Conservation (phyloP, 1,284 basidiomycete species). For the Ustilago bromivora region DNA sequence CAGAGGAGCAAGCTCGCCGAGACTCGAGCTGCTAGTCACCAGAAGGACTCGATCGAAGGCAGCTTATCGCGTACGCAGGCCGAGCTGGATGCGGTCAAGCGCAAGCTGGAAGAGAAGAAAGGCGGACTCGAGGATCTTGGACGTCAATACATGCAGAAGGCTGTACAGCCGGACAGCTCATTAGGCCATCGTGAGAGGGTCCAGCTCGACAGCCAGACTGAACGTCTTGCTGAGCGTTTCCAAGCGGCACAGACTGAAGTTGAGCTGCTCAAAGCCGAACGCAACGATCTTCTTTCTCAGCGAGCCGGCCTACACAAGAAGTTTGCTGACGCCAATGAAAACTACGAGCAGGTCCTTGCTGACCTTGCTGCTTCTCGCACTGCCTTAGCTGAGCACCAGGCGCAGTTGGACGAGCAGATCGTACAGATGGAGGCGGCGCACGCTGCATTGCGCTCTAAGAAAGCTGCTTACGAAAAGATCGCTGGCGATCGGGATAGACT, state of each 20-base stretch:
- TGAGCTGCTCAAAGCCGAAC: constrained; percentile 43
- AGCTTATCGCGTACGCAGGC: constrained; percentile 38
- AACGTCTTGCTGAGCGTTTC: constrained; percentile 47
- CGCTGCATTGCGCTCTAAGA: constrained; percentile 38
- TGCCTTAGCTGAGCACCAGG: constrained; percentile 49
- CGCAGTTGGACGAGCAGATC: constrained; percentile 60
- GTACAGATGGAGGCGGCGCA: constrained; percentile 53
- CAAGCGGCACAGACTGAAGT: constrained; percentile 42
- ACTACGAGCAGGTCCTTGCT: constrained; percentile 36
- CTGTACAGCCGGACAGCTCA: constrained; percentile 18
- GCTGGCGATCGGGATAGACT: constrained; percentile 53
- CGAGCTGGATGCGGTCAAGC: constrained; percentile 42
- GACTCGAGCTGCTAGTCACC: constrained; percentile 25
- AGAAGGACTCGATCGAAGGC: constrained; percentile 44
- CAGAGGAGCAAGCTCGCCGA: constrained; percentile 39
- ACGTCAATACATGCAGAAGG: constrained; percentile 30
- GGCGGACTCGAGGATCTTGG: constrained; percentile 38
- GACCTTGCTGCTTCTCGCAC: constrained; percentile 40
- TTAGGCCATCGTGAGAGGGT: constrained; percentile 16
- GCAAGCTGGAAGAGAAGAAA: constrained; percentile 49
- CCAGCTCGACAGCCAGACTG: constrained; percentile 25
- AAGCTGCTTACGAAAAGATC: constrained; percentile 36
- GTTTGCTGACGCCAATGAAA: constrained; percentile 44
- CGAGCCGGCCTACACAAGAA: constrained; percentile 45
- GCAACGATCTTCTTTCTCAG: constrained; percentile 42